Percentiles rank a stretch among this genome's conserved stretches.
phyloP scores from a whole-genome alignment of 192 early-diverging fungal genomes.

The Gigaspora rosea region DNA sequence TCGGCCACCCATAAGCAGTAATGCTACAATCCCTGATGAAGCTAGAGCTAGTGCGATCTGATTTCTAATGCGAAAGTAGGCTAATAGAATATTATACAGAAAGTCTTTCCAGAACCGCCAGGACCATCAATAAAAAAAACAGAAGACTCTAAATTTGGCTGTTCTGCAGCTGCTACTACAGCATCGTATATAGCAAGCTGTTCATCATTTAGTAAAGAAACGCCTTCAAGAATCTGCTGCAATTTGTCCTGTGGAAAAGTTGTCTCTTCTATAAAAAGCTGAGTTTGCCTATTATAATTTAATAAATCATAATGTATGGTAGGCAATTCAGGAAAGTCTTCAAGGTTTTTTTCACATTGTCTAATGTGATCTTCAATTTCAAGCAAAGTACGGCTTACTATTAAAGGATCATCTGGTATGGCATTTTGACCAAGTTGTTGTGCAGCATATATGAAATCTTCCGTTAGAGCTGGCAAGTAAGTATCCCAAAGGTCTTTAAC shows the following conservation, averaged over 20 bases:
- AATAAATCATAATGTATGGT: background rate
- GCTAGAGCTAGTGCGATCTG: constrained; percentile 32
- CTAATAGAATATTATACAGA: constrained; percentile 36
- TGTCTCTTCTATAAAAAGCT: background rate
- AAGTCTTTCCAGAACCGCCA: constrained; percentile 32
- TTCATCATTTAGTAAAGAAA: background rate
- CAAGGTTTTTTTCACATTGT: background rate
- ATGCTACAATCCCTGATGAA: constrained; percentile 36
- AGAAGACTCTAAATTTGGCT: no score
- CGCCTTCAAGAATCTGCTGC: background rate
- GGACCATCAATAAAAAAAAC: constrained; percentile 34
- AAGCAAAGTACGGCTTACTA: background rate
- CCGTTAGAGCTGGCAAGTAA: constrained; percentile 9
- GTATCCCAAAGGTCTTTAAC: background rate
- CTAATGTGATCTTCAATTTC: background rate
- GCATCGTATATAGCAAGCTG: constrained; percentile 1
- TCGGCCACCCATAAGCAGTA: constrained; percentile 31
- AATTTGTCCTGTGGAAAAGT: background rate
- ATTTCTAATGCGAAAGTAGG: background rate
- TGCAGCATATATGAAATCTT: constrained; percentile 2
- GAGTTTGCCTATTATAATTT: background rate
- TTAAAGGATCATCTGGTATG: background rate
- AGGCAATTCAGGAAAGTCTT: background rate
- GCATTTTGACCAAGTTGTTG: background rate
- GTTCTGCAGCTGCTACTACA: background rate